Conservation (phyloP, 2,329 filamentous ascomycete species). For the Penicillium verrucosum region DNA sequence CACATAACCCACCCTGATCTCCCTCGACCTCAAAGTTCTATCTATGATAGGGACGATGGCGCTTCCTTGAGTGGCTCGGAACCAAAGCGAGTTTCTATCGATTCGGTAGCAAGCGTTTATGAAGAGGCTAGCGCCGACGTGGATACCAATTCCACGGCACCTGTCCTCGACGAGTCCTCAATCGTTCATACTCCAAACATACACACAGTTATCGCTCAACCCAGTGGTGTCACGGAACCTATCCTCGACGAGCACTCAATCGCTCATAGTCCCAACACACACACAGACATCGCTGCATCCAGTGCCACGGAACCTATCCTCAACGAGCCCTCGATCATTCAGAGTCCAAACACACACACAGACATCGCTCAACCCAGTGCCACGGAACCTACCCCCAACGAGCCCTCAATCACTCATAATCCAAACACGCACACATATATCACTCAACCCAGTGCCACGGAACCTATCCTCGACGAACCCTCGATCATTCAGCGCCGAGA, state of each 20-base stretch:
- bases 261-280: not conserved
- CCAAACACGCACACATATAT: not conserved
- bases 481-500: not conserved
- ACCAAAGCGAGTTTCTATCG: conserved; percentile 14
- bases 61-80: conserved; percentile 8
- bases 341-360: not conserved
- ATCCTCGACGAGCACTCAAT: not conserved
- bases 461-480: not conserved
- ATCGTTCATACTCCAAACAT: not conserved
- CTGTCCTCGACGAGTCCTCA: not conserved
- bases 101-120: conserved; percentile 22
- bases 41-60: conserved; percentile 9
- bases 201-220: not conserved
- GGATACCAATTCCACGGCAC: not conserved
- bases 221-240: not conserved
- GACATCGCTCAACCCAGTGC: not conserved
- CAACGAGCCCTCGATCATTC: not conserved
- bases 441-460: not conserved
- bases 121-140: conserved; percentile 20
- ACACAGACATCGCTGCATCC: not conserved
- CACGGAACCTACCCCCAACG: not conserved
- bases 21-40: conserved; percentile 7
- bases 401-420: not conserved
- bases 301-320: not conserved
- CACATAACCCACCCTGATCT: not conserved